Evolutionary conservation across 225 moss, liverwort and hornwort genomes (phyloP), one percentile per base, ranked within the genome.

Genomic region (Polytrichum commune): DNA sequence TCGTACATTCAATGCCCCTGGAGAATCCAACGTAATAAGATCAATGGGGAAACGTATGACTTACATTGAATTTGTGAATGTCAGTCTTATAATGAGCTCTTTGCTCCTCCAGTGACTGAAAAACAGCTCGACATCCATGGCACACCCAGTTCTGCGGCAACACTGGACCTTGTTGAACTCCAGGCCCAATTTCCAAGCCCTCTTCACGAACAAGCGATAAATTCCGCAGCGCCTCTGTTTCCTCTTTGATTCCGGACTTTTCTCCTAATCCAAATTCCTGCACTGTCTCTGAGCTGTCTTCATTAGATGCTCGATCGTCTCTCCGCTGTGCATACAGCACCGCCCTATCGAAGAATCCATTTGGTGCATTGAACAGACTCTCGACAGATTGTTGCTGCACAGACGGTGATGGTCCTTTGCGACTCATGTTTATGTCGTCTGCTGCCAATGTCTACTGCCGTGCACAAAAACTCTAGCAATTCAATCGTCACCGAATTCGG

Each of bases 81-180:
- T 98, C 97, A 20, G 90, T 91, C 71, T 93, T 98, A 66, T 89
- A 98, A 76, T 98, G 97, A 38, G 75, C 82, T 30, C 97, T 91
- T 73, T 98, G 97, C 57, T 95, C 92, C 46, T 91, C 94, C 18
- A 88, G 80, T 16, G 92, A 88, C 60, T 80, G 86, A 53, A 98
- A 98, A 33, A 72, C 68, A 63, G 81, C 86, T 63, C 81, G 81
- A 71, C 97, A 98, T 29, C 92, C 85, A 60, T 88, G 88, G 77
- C 97, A 98, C 9, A 87, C 81, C 94, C 85, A 95, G 56, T 72
- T 75, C 63, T 85, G 76, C 64, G 82, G 54, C 55, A 64, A 63
- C 46, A 62, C 55, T 20, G 74, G 75, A 13, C 67, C 70, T 5
- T 69, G 69, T 24, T 55, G 67, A 19, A 22, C 29, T 27, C 79